phyloP scores from a whole-genome alignment of 1,284 basidiomycete species.

The Ceratorhiza oryzae-sativae region DNA sequence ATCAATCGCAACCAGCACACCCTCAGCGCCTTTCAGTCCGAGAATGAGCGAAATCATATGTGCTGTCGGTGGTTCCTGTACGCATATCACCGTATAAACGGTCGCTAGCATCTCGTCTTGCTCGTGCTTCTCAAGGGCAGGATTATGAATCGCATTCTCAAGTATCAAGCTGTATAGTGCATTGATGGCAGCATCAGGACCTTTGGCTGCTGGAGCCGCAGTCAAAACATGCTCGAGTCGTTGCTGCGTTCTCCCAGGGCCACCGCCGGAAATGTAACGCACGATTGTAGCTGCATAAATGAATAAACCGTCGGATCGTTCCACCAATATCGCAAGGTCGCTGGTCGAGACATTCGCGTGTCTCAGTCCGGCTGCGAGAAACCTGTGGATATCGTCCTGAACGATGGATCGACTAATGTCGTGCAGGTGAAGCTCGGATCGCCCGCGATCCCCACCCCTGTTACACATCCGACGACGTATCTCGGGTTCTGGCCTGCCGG shows the following conservation, averaged over 20 bases:
- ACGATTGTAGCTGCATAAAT: conserved; percentile 27
- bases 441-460: background rate
- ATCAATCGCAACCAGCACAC: background rate
- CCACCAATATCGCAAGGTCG: background rate
- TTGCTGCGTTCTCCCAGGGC: background rate
- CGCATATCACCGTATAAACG: background rate
- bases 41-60: background rate
- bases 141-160: background rate
- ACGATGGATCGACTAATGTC: conserved; percentile 35
- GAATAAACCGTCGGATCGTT: conserved; percentile 1
- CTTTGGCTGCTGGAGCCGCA: background rate
- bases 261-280: background rate
- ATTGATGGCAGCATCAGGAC: background rate
- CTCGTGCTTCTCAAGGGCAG: background rate
- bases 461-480: conserved; percentile 4
- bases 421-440: conserved; percentile 33
- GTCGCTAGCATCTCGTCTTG: background rate
- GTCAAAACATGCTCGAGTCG: background rate
- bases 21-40: background rate
- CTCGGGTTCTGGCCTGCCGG: conserved; percentile 39
- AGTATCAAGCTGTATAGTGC: conserved; percentile 12
- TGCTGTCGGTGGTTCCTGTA: background rate
- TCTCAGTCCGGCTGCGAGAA: conserved; percentile 6
- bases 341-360: background rate
- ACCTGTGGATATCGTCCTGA: conserved; percentile 33